phyloP scores from a whole-genome alignment of 495 filamentous ascomycete species.

The Massariosphaeria phaeospora region DNA sequence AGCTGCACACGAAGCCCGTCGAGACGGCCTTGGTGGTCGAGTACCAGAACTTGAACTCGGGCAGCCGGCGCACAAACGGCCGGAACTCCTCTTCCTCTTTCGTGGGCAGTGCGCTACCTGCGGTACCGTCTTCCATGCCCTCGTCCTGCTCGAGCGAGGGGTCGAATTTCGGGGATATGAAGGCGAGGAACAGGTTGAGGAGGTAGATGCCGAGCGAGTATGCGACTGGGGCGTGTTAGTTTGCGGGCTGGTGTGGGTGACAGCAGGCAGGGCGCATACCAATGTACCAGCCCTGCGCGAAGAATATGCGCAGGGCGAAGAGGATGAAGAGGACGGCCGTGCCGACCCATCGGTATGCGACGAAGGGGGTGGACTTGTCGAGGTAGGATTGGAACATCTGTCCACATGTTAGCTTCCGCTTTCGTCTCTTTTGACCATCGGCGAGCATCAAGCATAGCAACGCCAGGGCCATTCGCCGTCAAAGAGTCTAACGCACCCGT shows the following conservation, averaged over 20 bases:
- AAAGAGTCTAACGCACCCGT: constrained; percentile 50
- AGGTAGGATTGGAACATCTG: constrained; percentile 94
- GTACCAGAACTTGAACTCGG: constrained; percentile 99
- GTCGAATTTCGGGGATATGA: constrained; percentile 97
- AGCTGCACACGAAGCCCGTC: constrained; percentile 82
- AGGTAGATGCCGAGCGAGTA: constrained; percentile 99
- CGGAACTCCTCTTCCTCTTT: constrained; percentile 96
- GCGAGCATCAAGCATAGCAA: background rate
- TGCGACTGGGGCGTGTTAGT: constrained; percentile 57
- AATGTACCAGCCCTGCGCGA: constrained; percentile 98
- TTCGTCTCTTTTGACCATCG: background rate
- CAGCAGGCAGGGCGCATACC: constrained; percentile 49
- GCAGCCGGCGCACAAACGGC: constrained; percentile 90
- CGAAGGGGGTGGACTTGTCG: constrained; percentile 84
- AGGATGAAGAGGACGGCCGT: constrained; percentile 66
- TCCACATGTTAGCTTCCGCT: constrained; percentile 9
- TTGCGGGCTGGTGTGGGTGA: background rate
- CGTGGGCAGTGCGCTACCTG: constrained; percentile 64
- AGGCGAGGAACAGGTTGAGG: constrained; percentile 97
- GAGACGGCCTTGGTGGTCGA: constrained; percentile 79
- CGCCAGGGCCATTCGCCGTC: background rate
- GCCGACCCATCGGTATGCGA: constrained; percentile 80
- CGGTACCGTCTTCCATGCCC: constrained; percentile 87
- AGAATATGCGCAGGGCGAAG: constrained; percentile 83
- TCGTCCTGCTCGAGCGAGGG: constrained; percentile 93